Conservation (phyloP, 2,329 filamentous ascomycete species). For the Aspergillus sp. region DNA sequence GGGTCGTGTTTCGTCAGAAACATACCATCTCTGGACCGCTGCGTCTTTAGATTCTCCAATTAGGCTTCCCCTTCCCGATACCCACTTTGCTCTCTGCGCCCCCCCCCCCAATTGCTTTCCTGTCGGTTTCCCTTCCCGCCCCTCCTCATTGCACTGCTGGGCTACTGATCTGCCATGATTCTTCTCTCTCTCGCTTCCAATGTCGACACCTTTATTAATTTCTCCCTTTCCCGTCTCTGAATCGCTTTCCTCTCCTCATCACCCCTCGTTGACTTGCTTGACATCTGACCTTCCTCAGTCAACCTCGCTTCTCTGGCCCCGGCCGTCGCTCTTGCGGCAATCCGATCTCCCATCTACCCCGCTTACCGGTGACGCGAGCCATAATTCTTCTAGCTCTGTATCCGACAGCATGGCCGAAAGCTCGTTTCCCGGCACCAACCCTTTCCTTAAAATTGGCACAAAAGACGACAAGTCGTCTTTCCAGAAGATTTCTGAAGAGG, state of each 20-base stretch:
- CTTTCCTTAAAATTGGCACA: slow-evolving; percentile 77
- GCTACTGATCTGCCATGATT: slow-evolving; percentile 7
- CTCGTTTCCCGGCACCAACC: slow-evolving; percentile 74
- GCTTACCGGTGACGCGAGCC: slow-evolving; percentile 26
- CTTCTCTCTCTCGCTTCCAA: slow-evolving; percentile 2
- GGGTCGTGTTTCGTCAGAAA: neutral
- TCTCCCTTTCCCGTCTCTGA: neutral
- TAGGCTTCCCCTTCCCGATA: slow-evolving; percentile 20
- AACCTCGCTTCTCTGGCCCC: slow-evolving; percentile 56
- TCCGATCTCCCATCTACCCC: slow-evolving; percentile 47
- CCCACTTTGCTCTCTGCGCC: slow-evolving; percentile 17
- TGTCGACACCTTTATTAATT: slow-evolving; percentile 4
- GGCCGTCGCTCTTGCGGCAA: slow-evolving; percentile 63
- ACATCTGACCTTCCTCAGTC: slow-evolving; percentile 59
- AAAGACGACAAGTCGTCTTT: slow-evolving; percentile 54
- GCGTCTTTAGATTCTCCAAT: slow-evolving; percentile 20
- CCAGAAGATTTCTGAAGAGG: slow-evolving; percentile 73
- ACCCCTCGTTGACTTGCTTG: slow-evolving; percentile 9
- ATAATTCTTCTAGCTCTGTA: slow-evolving; percentile 26
- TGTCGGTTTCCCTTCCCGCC: slow-evolving; percentile 23
- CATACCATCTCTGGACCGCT: slow-evolving; percentile 15
- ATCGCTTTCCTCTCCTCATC: slow-evolving; percentile 2
- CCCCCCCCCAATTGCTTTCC: slow-evolving; percentile 10
- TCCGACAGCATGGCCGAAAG: slow-evolving; percentile 63
- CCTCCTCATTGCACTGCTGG: slow-evolving; percentile 16